These are phyloP conservation scores for Patellifolia procumbens DNA, from an alignment of 179 eudicot species.

Conservation along the genomic window DNA sequence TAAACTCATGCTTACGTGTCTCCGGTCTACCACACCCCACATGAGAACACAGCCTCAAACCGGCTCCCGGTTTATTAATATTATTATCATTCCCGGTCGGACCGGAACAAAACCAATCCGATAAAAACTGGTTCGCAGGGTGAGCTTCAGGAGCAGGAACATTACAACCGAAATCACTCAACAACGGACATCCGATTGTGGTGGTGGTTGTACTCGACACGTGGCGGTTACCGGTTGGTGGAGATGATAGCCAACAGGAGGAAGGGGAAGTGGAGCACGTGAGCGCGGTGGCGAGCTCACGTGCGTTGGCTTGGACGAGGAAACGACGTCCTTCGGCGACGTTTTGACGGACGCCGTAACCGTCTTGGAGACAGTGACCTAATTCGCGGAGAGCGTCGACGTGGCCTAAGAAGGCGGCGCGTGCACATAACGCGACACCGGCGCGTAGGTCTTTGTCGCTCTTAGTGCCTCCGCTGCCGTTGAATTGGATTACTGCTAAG, in stretches of 20 bases:
- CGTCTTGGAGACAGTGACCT: constrained; percentile 74
- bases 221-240: constrained; percentile 15
- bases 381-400: constrained; percentile 65
- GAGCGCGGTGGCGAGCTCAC: constrained; percentile 51
- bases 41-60: constrained; percentile 68
- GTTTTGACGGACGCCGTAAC: constrained; percentile 57
- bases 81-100: background rate
- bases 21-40: constrained; percentile 83
- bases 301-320: constrained; percentile 62
- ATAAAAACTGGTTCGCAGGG: constrained; percentile 52
- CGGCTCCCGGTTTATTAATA: constrained; percentile 27
- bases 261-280: constrained; percentile 18
- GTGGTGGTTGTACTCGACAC: background rate
- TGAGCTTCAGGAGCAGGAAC: constrained; percentile 53
- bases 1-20: constrained; percentile 75
- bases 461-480: constrained; percentile 67
- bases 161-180: constrained; percentile 60
- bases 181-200: constrained; percentile 32
- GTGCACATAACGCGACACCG: constrained; percentile 64
- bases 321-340: constrained; percentile 54
- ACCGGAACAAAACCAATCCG: constrained; percentile 52
- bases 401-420: constrained; percentile 67
- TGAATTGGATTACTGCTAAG: constrained; percentile 62
- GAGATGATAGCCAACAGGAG: background rate
- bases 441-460: constrained; percentile 60